Conservation (phyloP, 2,329 filamentous ascomycete genomes). For the Fusarium staphyleae region DNA sequence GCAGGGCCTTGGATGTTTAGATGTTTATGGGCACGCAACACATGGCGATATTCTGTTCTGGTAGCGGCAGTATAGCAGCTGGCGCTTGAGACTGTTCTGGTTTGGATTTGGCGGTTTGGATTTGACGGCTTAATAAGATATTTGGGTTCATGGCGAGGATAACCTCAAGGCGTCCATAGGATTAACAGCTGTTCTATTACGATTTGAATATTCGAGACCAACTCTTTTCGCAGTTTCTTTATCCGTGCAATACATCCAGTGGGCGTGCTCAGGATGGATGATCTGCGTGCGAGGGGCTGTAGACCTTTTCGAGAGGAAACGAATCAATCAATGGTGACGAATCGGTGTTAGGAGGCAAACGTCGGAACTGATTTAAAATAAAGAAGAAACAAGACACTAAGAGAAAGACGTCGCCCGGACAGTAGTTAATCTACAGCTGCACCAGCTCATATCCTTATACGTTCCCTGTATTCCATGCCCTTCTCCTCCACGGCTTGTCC, state of each 20-base stretch:
- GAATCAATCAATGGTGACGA: not conserved
- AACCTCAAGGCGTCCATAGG: not conserved
- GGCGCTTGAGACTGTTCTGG: not conserved
- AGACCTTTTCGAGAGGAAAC: no score
- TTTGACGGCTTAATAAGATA: no score
- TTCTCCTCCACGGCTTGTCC: not conserved
- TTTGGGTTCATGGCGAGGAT: not conserved
- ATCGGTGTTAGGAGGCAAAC: conserved; percentile 4
- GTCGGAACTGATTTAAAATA: conserved; percentile 32
- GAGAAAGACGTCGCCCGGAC: conserved; percentile 35
- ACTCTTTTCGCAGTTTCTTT: no score
- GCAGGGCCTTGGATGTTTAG: no score
- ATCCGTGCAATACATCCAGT: no score
- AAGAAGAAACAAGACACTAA: conserved; percentile 33
- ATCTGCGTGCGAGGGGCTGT: no score
- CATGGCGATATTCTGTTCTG: no score
- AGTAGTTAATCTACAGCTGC: conserved; percentile 39
- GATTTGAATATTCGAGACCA: not conserved
- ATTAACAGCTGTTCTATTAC: not conserved
- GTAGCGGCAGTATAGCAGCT: no score
- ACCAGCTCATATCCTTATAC: conserved; percentile 36
- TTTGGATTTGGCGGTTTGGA: not conserved
- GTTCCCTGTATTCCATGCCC: conserved; percentile 20
- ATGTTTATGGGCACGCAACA: no score
- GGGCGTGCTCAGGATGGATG: no score